phyloP scores from a whole-genome alignment of 2,329 filamentous ascomycete species.

The Ascochyta lentis region DNA sequence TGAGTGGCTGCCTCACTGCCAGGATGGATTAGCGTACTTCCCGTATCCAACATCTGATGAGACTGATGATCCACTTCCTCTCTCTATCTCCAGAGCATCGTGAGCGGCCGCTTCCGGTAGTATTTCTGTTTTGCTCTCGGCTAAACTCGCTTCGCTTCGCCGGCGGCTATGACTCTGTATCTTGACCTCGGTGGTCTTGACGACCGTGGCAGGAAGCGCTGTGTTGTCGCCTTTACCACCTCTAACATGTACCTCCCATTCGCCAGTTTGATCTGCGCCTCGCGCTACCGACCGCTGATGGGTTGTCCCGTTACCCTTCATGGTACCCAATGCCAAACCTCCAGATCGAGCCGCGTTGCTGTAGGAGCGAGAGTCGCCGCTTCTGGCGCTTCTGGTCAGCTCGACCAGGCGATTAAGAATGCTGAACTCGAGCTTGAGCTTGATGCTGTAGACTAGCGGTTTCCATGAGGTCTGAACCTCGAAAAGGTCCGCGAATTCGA shows the following conservation, averaged over 20 bases:
- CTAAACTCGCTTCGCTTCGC: conserved; percentile 18
- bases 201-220: conserved; percentile 18
- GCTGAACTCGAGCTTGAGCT: conserved; percentile 61
- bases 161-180: conserved; percentile 28
- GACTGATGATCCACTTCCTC: conserved; percentile 20
- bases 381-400: conserved; percentile 19
- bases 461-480: conserved; percentile 42
- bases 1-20: not conserved
- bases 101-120: conserved; percentile 12
- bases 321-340: conserved; percentile 21
- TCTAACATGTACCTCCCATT: conserved; percentile 26
- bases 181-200: conserved; percentile 31
- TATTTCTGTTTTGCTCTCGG: conserved; percentile 25
- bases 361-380: conserved; percentile 17
- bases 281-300: conserved; percentile 16
- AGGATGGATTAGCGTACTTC: conserved; percentile 19
- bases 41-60: conserved; percentile 22
- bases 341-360: conserved; percentile 16
- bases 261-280: conserved; percentile 9
- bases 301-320: conserved; percentile 15
- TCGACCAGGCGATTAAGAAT: conserved; percentile 53
- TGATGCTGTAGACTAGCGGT: conserved; percentile 51
- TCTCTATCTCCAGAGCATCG: conserved; percentile 16
- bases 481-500: conserved; percentile 28
- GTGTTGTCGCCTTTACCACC: conserved; percentile 15